These are phyloP conservation scores for Ophiostoma novo-ulmi DNA, from an alignment of 2,329 filamentous ascomycete species.

Conservation along the genomic window DNA sequence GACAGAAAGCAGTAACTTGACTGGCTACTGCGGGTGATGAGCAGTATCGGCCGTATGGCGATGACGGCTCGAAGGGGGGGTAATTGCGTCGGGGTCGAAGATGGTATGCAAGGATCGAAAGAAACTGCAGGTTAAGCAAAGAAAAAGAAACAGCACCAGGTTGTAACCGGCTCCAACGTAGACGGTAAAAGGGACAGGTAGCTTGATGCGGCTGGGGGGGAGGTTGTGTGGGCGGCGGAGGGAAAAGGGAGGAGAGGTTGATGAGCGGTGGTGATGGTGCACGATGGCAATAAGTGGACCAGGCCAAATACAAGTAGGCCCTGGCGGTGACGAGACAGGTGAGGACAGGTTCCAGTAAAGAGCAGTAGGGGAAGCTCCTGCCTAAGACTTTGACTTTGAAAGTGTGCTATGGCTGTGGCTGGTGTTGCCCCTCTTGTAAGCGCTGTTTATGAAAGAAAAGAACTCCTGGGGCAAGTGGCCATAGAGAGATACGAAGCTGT, in stretches of 20 bases:
- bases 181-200: conserved; percentile 19
- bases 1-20: not conserved
- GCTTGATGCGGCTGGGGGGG: conserved; percentile 13
- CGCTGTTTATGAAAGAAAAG: conserved; percentile 15
- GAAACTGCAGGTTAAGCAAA: not conserved
- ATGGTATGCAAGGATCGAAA: not conserved
- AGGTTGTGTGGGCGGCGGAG: conserved; percentile 8
- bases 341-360: conserved; percentile 13
- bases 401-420: not conserved
- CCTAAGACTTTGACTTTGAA: no score
- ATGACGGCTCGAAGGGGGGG: not conserved
- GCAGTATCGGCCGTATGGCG: not conserved
- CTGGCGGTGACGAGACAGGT: conserved; percentile 13
- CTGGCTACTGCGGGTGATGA: not conserved
- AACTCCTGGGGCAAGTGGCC: not conserved
- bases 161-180: conserved; percentile 15
- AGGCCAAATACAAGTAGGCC: not conserved
- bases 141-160: conserved; percentile 3
- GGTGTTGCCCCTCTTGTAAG: not conserved
- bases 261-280: conserved; percentile 21
- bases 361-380: not conserved
- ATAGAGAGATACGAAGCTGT: not conserved
- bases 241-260: conserved; percentile 19
- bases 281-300: conserved; percentile 21
- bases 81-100: not conserved